A percentile compares a stretch with the other conserved stretches of the same genome.
These are phyloP conservation scores for Corniculantispora saksenae DNA, from an alignment of 2,329 filamentous ascomycete species.

Conservation along the genomic window DNA sequence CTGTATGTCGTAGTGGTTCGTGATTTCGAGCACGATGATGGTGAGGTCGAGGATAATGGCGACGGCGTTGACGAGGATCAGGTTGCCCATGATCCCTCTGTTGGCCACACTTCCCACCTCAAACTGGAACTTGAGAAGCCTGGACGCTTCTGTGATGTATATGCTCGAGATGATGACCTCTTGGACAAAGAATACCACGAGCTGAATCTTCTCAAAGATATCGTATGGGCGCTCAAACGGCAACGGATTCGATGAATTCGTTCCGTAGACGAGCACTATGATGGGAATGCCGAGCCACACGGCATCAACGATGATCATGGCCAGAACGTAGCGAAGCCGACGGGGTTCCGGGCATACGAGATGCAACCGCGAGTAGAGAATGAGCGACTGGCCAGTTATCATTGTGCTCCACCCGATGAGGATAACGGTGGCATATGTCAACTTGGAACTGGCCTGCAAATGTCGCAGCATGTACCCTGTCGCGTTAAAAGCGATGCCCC, in stretches of 20 bases:
- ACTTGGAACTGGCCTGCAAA: slow-evolving; percentile 17
- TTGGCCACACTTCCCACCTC: slow-evolving; percentile 24
- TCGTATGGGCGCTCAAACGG: slow-evolving; percentile 36
- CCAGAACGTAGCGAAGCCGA: slow-evolving; percentile 50
- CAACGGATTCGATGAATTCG: slow-evolving; percentile 36
- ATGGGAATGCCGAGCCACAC: slow-evolving; percentile 55
- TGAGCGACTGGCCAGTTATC: slow-evolving; percentile 62
- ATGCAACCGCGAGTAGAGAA: slow-evolving; percentile 64
- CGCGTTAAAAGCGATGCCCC: slow-evolving; percentile 34
- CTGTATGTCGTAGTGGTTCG: slow-evolving; percentile 34
- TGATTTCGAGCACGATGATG: slow-evolving; percentile 34
- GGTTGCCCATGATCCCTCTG: slow-evolving; percentile 31
- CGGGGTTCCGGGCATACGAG: slow-evolving; percentile 54
- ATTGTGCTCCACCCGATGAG: slow-evolving; percentile 44
- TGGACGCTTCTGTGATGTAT: slow-evolving; percentile 54
- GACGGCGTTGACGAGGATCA: slow-evolving; percentile 45
- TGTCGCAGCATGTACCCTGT: slow-evolving; percentile 47
- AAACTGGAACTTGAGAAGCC: slow-evolving; percentile 46
- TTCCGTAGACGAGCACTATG: slow-evolving; percentile 56
- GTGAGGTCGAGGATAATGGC: slow-evolving; percentile 44
- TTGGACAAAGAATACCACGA: slow-evolving; percentile 56
- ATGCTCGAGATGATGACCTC: slow-evolving; percentile 54
- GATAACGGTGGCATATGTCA: slow-evolving; percentile 30
- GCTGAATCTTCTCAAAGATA: slow-evolving; percentile 54
- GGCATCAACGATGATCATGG: slow-evolving; percentile 59